phyloP scores from a whole-genome alignment of 306 rosid genomes.

The cucumber (Cucumis sativus) region Cucumber_9930_V3 NC_026659.2:28603501-28604000 shows the following conservation, averaged over 20 bases:
- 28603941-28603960: not conserved
- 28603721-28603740: not conserved
- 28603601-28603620: not conserved
- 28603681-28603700: not conserved
- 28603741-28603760: not conserved
- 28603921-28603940: not conserved
- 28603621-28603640: not conserved
- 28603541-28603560: not conserved
- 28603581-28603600: not conserved
- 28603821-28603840: not conserved
- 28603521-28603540: not conserved
- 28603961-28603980: not conserved
- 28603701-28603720: not conserved
- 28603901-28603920: not conserved
- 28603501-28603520: not conserved
- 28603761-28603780: not conserved
- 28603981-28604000: not conserved
- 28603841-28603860: not conserved
- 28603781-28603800: not conserved
- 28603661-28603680: not conserved
- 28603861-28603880: not conserved
- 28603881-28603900: constrained; percentile 3
- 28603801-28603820: not conserved
- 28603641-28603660: not conserved
- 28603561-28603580: not conserved